Evolutionary conservation across 1,139 yeast genomes (phyloP), one percentile per base, ranked within the genome.

Genomic region (Blastobotrys elegans): DNA sequence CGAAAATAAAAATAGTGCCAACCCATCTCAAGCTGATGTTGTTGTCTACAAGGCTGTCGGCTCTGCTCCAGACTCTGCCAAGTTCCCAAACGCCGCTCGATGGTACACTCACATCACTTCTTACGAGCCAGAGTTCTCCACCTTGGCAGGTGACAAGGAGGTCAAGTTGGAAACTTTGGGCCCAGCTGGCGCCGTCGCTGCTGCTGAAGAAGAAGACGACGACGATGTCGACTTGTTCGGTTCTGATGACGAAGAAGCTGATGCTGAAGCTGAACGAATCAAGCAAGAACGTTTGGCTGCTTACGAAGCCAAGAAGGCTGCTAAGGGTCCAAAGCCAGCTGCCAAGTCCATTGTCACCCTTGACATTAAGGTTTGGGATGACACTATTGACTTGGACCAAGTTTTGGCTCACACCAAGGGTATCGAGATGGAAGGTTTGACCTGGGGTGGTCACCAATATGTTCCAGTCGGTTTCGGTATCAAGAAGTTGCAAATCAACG

Each of bases 291-390:
- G 98, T 84, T 76, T 92, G 66, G 97, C 96, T 70, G 96, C 84
- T 72, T 92, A 92, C 80, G 86, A 89, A 67, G 96, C 95, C 66
- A 89, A 86, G 84, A 92, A 92, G 84, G 96, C 96, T 60, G 83
- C 94, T 61, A 86, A 86, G 77, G 95, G 95, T 71, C 88, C 97
- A 67, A 88, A 88, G 81, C 88, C 97, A 66, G 96, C 96, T 73
- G 97, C 98, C 69, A 92, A 92, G 81, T 87, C 97, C 56, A 77
- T 89, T 62, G 96, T 92, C 67, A 92, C 98, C 66, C 69, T 92
- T 67, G 98, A 92, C 66, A 95, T 92, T 64, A 92, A 92, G 84
- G 97, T 97, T 75, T 92, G 98, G 98, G 98, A 92, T 75, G 97
- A 92, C 67, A 97, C 92, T 80, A 92, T 98, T 61, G 83, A 90